phyloP scores from a whole-genome alignment of 352 stramenopile species.

The Pythium phragmiticola region DNA sequence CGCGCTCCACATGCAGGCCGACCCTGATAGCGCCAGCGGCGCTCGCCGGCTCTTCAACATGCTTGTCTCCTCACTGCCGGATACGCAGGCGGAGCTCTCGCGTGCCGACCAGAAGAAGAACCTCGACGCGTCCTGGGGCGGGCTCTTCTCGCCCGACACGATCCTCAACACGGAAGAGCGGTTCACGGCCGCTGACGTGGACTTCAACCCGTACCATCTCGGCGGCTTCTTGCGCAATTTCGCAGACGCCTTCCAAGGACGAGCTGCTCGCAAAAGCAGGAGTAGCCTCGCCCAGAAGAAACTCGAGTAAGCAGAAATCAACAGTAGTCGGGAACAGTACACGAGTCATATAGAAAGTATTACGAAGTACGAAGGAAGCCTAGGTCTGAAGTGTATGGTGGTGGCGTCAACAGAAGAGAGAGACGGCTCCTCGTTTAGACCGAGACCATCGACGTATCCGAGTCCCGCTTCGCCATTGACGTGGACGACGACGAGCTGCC shows the following conservation, averaged over 20 bases:
- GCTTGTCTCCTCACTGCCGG: slow-evolving; percentile 34
- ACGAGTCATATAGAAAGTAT: not conserved
- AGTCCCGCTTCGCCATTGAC: slow-evolving; percentile 15
- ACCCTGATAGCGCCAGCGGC: slow-evolving; percentile 35
- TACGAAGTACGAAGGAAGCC: not conserved
- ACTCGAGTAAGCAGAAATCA: not conserved
- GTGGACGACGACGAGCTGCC: slow-evolving; percentile 13
- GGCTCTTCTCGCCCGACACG: slow-evolving; percentile 61
- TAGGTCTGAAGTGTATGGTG: not conserved
- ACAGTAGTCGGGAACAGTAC: not conserved
- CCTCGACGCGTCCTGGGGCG: slow-evolving; percentile 74
- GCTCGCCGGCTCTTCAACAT: slow-evolving; percentile 23
- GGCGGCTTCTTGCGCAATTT: slow-evolving; percentile 57
- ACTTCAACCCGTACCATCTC: slow-evolving; percentile 79
- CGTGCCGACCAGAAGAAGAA: slow-evolving; percentile 47
- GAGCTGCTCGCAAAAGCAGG: not conserved
- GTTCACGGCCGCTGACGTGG: slow-evolving; percentile 69
- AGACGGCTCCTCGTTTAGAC: not conserved
- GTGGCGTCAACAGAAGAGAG: not conserved
- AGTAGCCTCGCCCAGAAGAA: not conserved
- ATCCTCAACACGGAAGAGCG: slow-evolving; percentile 75
- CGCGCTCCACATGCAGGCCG: slow-evolving; percentile 56
- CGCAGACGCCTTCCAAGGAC: slow-evolving; percentile 50
- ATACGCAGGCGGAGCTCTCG: slow-evolving; percentile 1
- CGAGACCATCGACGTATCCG: slow-evolving; percentile 20